These are phyloP conservation scores for Saccharomycopsis capsularis DNA, from an alignment of 805 yeast species.

Conservation along the genomic window DNA sequence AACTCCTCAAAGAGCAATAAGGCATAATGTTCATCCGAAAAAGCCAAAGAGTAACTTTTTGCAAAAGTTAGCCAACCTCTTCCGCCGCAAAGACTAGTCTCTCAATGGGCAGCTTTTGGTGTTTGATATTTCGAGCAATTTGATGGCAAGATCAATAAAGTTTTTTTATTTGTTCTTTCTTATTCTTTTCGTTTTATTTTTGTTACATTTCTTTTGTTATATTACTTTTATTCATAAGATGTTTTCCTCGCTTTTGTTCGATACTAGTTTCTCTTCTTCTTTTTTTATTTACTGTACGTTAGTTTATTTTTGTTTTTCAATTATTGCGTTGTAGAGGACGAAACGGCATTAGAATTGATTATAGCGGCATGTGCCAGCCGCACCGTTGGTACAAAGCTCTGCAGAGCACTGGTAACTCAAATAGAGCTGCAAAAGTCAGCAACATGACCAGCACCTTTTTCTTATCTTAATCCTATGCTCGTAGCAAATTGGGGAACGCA, in stretches of 20 bases:
- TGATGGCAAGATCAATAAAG: not conserved
- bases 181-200: not conserved
- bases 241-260: not conserved
- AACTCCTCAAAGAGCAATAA: not conserved
- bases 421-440: too few species aligned
- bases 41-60: constrained; percentile 3
- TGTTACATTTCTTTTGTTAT: not conserved
- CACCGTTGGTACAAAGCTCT: too few species aligned
- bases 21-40: not conserved
- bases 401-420: too few species aligned
- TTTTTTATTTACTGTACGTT: not conserved
- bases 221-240: not conserved
- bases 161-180: not conserved
- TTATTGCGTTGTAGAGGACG: too few species aligned
- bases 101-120: not conserved
- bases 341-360: too few species aligned
- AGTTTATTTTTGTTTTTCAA: not conserved
- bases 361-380: too few species aligned
- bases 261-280: not conserved
- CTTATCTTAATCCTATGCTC: too few species aligned
- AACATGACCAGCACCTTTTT: too few species aligned
- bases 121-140: too few species aligned
- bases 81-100: constrained; percentile 5
- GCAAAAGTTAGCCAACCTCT: constrained; percentile 6
- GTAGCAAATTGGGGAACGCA: too few species aligned